These are phyloP conservation scores for Lumnitzera littorea DNA, from an alignment of 345 rosid genomes.

Conservation along the genomic window DNA sequence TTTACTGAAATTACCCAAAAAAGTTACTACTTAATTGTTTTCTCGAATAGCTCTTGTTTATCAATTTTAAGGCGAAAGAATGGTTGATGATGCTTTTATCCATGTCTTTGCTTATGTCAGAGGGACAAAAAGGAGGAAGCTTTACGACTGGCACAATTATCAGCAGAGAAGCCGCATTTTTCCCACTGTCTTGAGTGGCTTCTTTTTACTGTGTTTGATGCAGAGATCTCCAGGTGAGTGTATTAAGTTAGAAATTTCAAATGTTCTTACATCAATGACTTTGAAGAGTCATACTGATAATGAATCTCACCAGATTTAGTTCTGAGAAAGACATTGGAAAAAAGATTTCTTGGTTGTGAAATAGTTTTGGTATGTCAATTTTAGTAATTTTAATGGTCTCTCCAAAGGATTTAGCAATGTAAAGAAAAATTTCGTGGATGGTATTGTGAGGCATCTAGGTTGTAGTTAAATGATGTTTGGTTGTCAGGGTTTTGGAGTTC, in stretches of 20 bases:
- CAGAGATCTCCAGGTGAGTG: slow-evolving; percentile 85
- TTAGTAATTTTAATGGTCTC: no score
- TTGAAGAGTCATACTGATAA: no score
- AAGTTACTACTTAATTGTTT: neutral
- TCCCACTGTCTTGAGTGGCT: slow-evolving; percentile 98
- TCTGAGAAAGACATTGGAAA: no score
- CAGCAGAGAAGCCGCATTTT: slow-evolving; percentile 96
- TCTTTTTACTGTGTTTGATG: slow-evolving; percentile 96
- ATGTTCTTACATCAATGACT: neutral
- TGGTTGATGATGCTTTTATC: neutral
- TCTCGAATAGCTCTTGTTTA: neutral
- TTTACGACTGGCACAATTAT: slow-evolving; percentile 65
- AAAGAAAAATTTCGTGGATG: no score
- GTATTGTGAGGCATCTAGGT: no score
- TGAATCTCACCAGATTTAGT: no score
- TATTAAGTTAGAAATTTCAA: neutral
- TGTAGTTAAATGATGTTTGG: no score
- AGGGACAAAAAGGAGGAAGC: slow-evolving; percentile 91
- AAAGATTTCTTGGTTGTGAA: no score
- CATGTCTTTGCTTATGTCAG: slow-evolving; percentile 26
- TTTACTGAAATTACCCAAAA: no score
- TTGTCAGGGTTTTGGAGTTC: no score
- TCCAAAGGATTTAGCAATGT: no score
- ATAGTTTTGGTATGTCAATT: no score
- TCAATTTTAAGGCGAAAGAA: neutral